Percentiles rank a stretch among this genome's conserved stretches.
Conservation (phyloP, 495 filamentous ascomycete species). For the Venustampulla echinocandica region DNA sequence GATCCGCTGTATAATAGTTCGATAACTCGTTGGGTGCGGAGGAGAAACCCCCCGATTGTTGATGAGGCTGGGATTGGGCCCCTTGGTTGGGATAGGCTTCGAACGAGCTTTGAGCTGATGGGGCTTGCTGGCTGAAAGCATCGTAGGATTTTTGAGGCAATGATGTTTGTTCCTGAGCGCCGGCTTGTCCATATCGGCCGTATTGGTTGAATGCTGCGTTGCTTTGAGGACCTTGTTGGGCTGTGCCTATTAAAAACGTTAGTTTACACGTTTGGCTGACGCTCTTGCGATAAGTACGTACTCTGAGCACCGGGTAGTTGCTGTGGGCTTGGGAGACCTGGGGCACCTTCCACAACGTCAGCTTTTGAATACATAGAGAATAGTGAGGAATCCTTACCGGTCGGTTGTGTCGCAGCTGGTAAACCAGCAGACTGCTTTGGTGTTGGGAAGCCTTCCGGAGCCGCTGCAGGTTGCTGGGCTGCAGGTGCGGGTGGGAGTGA, state of each 20-base stretch:
- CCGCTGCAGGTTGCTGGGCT: slow-evolving; percentile 37
- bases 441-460: slow-evolving; percentile 51
- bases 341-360: slow-evolving; percentile 17
- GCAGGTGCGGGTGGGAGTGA: slow-evolving; percentile 67
- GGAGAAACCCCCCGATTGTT: slow-evolving; percentile 52
- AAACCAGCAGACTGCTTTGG: slow-evolving; percentile 62
- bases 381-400: slow-evolving; percentile 2
- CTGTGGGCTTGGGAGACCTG: slow-evolving; percentile 22
- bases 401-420: slow-evolving; percentile 54
- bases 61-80: slow-evolving; percentile 43
- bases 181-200: slow-evolving; percentile 53
- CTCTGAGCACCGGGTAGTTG: slow-evolving; percentile 22
- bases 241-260: slow-evolving; percentile 18
- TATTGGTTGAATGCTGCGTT: slow-evolving; percentile 49
- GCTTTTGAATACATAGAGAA: neutral
- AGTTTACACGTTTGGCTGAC: neutral
- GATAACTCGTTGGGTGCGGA: slow-evolving; percentile 75
- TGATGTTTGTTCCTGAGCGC: slow-evolving; percentile 48
- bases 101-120: slow-evolving; percentile 35
- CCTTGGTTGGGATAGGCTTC: slow-evolving; percentile 44
- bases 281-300: neutral
- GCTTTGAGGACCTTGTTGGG: slow-evolving; percentile 27
- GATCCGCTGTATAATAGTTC: slow-evolving; percentile 76
- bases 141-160: slow-evolving; percentile 84
- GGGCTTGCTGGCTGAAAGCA: slow-evolving; percentile 67